These are phyloP conservation scores for Aspergillus floridensis DNA, from an alignment of 2,329 filamentous ascomycete genomes.

Conservation along the genomic window DNA sequence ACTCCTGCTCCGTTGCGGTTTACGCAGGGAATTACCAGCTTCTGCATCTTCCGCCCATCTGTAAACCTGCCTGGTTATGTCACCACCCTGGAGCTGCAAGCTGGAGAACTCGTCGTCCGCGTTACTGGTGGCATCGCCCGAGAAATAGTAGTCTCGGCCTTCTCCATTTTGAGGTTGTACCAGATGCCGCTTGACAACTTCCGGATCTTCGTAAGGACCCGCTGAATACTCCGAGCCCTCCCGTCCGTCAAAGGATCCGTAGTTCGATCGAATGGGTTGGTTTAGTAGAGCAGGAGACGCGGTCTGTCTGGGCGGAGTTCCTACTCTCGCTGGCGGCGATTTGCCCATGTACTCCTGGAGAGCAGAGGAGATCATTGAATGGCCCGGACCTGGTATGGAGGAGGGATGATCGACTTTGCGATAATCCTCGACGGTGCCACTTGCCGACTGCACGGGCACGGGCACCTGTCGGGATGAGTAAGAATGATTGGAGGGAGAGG, in stretches of 20 bases:
- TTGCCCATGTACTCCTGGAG: conserved; percentile 69
- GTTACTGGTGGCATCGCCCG: conserved; percentile 35
- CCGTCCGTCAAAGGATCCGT: conserved; percentile 76
- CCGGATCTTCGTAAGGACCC: conserved; percentile 77
- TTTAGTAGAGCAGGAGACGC: conserved; percentile 57
- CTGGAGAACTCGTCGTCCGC: conserved; percentile 88
- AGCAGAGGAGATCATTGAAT: conserved; percentile 86
- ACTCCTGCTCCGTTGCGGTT: conserved; percentile 78
- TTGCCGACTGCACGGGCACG: conserved; percentile 40
- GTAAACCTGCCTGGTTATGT: conserved; percentile 93
- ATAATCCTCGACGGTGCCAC: conserved; percentile 59
- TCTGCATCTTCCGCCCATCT: conserved; percentile 92
- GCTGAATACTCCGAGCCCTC: conserved; percentile 45
- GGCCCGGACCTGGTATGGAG: conserved; percentile 70
- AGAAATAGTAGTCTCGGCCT: conserved; percentile 30
- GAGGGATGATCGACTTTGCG: conserved; percentile 58
- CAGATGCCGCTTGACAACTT: conserved; percentile 85
- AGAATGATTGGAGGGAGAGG: conserved; percentile 40
- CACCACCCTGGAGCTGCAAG: conserved; percentile 85
- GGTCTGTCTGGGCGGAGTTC: conserved; percentile 51
- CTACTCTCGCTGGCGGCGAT: conserved; percentile 40
- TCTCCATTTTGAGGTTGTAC: conserved; percentile 62
- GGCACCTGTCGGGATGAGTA: conserved; percentile 43
- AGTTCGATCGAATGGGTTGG: conserved; percentile 65
- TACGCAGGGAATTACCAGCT: conserved; percentile 55